A percentile compares a stretch with the other conserved stretches of the same genome.
phyloP scores from a whole-genome alignment of 768 basidiomycete species.

The Serpula lacrymans region DNA sequence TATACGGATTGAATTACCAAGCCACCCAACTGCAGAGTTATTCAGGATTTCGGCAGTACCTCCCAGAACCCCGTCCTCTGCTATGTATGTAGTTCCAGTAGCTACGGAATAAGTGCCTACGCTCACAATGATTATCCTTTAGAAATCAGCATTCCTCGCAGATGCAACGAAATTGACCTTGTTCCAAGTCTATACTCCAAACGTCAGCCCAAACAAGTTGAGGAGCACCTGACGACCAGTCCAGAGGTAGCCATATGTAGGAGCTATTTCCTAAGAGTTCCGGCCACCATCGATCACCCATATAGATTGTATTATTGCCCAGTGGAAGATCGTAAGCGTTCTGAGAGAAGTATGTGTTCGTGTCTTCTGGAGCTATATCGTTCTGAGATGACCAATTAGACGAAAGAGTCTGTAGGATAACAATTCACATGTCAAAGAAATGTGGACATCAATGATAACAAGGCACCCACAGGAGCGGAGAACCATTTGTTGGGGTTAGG shows the following conservation, averaged over 20 bases:
- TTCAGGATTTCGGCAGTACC: conserved; percentile 45
- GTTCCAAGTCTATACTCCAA: conserved; percentile 49
- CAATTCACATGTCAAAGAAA: not conserved
- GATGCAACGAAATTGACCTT: conserved; percentile 31
- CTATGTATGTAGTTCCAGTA: conserved; percentile 52
- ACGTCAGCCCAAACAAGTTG: conserved; percentile 54
- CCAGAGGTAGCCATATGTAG: conserved; percentile 62
- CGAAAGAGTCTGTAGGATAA: conserved; percentile 44
- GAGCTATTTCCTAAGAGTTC: conserved; percentile 50
- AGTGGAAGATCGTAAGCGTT: conserved; percentile 54
- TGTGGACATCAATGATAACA: not conserved
- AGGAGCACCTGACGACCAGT: conserved; percentile 52
- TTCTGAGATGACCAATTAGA: conserved; percentile 55
- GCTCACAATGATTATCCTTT: not conserved
- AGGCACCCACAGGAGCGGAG: conserved; percentile 40
- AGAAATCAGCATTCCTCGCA: not conserved
- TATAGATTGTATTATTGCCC: conserved; percentile 50
- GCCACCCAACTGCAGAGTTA: conserved; percentile 46
- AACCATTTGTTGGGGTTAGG: conserved; percentile 64
- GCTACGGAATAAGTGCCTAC: conserved; percentile 47
- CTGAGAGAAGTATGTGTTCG: conserved; percentile 59
- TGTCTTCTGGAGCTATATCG: conserved; percentile 50
- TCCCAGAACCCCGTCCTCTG: conserved; percentile 46
- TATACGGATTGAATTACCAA: too few species aligned
- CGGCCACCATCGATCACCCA: conserved; percentile 64